Conservation (phyloP, 2,329 filamentous ascomycete species). For the Decorospora gaudefroyi region DNA sequence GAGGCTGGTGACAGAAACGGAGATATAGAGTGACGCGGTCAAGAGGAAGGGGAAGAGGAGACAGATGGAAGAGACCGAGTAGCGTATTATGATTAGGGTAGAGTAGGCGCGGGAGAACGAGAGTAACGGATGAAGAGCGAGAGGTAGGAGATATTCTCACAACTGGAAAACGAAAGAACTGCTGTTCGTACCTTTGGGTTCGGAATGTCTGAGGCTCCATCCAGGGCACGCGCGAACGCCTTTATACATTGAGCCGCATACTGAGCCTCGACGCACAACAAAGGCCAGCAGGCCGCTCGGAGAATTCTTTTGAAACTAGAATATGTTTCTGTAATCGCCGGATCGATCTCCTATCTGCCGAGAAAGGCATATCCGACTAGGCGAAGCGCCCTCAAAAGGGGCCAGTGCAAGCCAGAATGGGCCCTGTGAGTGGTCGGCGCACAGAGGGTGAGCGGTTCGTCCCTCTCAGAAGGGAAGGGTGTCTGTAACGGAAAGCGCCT, state of each 20-base stretch:
- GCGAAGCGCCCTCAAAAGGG: slow-evolving; percentile 39
- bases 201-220: slow-evolving; percentile 32
- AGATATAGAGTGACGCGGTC: slow-evolving; percentile 20
- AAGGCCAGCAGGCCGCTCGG: slow-evolving; percentile 39
- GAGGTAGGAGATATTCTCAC: slow-evolving; percentile 40
- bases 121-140: slow-evolving; percentile 37
- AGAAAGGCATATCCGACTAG: slow-evolving; percentile 39
- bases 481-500: slow-evolving; percentile 43
- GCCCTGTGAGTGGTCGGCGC: slow-evolving; percentile 39
- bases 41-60: slow-evolving; percentile 24
- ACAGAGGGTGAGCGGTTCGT: slow-evolving; percentile 31
- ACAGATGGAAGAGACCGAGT: slow-evolving; percentile 34
- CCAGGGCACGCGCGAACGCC: slow-evolving; percentile 24
- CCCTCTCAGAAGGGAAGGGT: slow-evolving; percentile 29
- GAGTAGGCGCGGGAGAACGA: slow-evolving; percentile 35
- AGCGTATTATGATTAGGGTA: slow-evolving; percentile 41
- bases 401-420: slow-evolving; percentile 31
- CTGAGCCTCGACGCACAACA: slow-evolving; percentile 30
- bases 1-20: slow-evolving; percentile 13
- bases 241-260: slow-evolving; percentile 44
- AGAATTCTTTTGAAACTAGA: slow-evolving; percentile 48
- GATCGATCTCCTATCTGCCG: slow-evolving; percentile 35
- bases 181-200: slow-evolving; percentile 34
- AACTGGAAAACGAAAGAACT: slow-evolving; percentile 43
- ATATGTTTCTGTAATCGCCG: slow-evolving; percentile 50